Percentiles rank a stretch among this genome's conserved stretches.
Evolutionary conservation across 148 eudicot species (phyloP).

Genomic region (Linanthus parryae): DNA sequence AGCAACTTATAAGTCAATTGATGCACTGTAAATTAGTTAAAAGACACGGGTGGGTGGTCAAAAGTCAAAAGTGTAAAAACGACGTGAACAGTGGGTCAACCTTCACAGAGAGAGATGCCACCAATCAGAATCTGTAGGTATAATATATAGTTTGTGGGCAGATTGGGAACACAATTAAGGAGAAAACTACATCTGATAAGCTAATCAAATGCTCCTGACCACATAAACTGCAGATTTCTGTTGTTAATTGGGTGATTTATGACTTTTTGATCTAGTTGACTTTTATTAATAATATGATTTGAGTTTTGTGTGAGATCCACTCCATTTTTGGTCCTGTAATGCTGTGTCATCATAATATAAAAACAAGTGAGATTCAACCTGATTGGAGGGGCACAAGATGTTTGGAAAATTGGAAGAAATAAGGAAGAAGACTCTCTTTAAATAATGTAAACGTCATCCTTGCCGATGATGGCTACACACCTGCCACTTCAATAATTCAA

Average conservation of each 20-base stretch:
- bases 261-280: neutral
- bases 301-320: neutral
- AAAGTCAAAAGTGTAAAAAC: neutral
- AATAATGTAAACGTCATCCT: neutral
- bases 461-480: neutral
- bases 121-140: too few relatives aligned
- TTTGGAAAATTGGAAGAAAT: neutral
- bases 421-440: constrained; percentile 1
- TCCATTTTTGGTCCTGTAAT: neutral
- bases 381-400: neutral
- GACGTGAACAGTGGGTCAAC: too few relatives aligned
- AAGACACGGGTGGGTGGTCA: too few relatives aligned
- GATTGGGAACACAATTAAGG: too few relatives aligned
- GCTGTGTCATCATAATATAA: neutral
- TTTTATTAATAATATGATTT: neutral
- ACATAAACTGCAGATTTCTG: neutral
- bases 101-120: neutral
- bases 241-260: neutral
- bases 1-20: too few relatives aligned
- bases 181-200: neutral
- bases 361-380: neutral
- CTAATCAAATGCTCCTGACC: neutral
- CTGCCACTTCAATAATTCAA: neutral
- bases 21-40: too few relatives aligned
- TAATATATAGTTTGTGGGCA: too few relatives aligned